Conservation (phyloP, 495 filamentous ascomycete species). For the Xylaria flabelliformis region DNA sequence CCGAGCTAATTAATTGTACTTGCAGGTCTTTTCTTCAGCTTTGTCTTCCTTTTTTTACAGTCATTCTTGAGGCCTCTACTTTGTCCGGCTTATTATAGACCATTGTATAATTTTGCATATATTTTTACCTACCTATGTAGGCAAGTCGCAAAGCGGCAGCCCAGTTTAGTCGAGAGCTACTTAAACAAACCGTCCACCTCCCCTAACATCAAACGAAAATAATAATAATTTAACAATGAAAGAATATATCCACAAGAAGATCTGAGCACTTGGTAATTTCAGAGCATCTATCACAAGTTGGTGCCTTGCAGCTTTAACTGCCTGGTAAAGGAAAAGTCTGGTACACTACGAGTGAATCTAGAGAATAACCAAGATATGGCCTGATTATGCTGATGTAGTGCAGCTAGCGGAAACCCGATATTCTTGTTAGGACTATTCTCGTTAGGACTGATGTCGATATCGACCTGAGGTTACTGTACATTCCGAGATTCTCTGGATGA, state of each 20-base stretch:
- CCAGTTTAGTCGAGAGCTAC: neutral
- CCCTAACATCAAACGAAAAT: neutral
- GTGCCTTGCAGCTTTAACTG: conserved; percentile 12
- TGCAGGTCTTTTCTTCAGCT: neutral
- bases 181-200: neutral
- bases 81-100: neutral
- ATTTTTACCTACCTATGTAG: conserved; percentile 14
- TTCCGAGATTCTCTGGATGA: conserved; percentile 5
- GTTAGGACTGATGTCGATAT: conserved; percentile 6
- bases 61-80: neutral
- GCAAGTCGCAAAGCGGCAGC: conserved; percentile 1
- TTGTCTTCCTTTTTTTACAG: neutral
- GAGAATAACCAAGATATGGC: neutral
- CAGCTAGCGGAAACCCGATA: neutral
- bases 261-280: neutral
- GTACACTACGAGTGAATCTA: neutral
- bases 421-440: neutral
- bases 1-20: conserved; percentile 1
- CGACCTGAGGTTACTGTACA: conserved; percentile 6
- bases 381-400: neutral
- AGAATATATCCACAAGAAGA: neutral
- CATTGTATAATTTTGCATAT: neutral
- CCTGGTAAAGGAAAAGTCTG: neutral
- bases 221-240: neutral
- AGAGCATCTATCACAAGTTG: neutral